Base-by-base conservation (phyloP, 805 yeast genomes). In the Wickerhamomyces silvicola region DNA sequence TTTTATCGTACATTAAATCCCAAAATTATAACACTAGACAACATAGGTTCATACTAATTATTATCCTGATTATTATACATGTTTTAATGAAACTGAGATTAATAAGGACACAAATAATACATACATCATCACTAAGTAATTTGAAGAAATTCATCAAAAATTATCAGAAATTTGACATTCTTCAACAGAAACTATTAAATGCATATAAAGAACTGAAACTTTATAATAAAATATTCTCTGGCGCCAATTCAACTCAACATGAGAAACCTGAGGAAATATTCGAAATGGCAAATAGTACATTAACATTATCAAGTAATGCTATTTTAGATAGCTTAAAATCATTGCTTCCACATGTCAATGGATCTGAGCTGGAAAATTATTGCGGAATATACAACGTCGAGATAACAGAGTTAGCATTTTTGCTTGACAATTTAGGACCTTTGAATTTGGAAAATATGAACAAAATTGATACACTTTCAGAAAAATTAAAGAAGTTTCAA, bases 381-480 rank as follows among this genome's bases (percentile, higher is more conserved):
- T 60, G 68, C 39, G 67, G 57, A 18, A 56, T 70, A 4, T 71
- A 70, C 44, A 64, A 56, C 10, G 42, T 70, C 6, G 46, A 54
- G 1, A 22, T 52, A 4, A 32, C 53, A 1, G 62, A 59, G 19
- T 27, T 62, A 10, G 49, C 50, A 28, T 48, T 48, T 41, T n/a
- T 35, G 4, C 8, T 42, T 10, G 26, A 38, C 10, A 39, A 32
- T 2, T 12, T 20, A 2, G 24, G 28, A 22, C 24, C 33, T 18
- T 18, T 32, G 17, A 28, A 22, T 22, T 14, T 24, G 10, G 43
- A 36, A 21, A 26, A 40, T 7, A 40, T 29, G 21, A 29, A 36
- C 6, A 31, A 59, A 3, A 33, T 54, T 1, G 32, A 32, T 4
- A 32, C 34, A 7, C 42, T 68, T n/a, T 52, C 50, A 22, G 41